Percentiles rank a stretch among this genome's conserved stretches.
phyloP scores from a whole-genome alignment of 768 basidiomycete genomes.

The Mycena chlorophos region DNA sequence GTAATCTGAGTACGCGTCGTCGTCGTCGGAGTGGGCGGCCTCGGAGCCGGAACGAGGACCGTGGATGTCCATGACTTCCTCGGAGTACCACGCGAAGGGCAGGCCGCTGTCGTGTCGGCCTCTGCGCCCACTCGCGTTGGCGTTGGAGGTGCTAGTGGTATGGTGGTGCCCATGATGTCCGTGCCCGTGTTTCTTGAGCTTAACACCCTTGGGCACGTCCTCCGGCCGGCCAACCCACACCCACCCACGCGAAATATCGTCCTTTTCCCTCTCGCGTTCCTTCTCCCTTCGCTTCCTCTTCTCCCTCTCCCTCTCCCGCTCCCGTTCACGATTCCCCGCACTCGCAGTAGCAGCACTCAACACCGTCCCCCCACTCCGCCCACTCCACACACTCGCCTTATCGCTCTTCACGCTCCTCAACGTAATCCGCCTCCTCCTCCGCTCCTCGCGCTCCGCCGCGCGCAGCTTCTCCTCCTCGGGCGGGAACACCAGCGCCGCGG shows the following conservation, averaged over 20 bases:
- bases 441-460: not conserved
- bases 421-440: not conserved
- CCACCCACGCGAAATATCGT: slow-evolving; percentile 1
- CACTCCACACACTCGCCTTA: not conserved
- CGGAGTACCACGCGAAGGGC: not conserved
- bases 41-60: not conserved
- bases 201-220: not conserved
- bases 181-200: not conserved
- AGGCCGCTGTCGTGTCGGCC: not conserved
- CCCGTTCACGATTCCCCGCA: not conserved
- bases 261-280: not conserved
- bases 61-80: too few species aligned
- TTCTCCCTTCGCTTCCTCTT: not conserved
- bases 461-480: not conserved
- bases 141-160: too few species aligned
- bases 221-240: slow-evolving; percentile 1
- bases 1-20: not conserved
- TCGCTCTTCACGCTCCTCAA: not conserved
- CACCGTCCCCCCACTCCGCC: not conserved
- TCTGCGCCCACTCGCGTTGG: too few species aligned
- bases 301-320: not conserved
- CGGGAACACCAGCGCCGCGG: slow-evolving; percentile 39
- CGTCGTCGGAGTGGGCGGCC: not conserved
- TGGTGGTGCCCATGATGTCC: too few species aligned
- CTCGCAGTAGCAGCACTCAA: too few species aligned